Evolutionary conservation across 2,329 filamentous ascomycete species (phyloP), one percentile per base, ranked within the genome.

Genomic region (Alternaria infectoria): DNA sequence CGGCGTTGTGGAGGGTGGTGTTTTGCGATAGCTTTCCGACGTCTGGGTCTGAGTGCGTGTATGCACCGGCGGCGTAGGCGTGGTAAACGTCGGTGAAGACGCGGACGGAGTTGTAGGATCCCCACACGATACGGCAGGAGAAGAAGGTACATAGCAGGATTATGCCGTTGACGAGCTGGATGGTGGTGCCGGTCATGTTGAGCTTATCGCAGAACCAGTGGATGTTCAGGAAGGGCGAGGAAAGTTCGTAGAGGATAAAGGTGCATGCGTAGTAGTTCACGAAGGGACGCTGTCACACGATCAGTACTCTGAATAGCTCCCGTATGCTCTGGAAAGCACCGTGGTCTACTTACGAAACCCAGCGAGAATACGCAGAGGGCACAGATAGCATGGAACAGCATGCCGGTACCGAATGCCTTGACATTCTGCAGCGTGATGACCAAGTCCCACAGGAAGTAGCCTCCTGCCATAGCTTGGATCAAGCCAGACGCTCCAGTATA

Each of bases 151-250:
- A 79, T 56, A 95, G 87, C 4, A 96, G 87, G 60, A 87, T 74
- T 65, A 93, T 84, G 70, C 92, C 92, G 74, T 96, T 96, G 80
- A 92, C 89, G 26, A 94, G 86, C 81, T 96, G 93, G 23, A 88
- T 80, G 57, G 84, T 85, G 19, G 90, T 89, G 36, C 93, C 93
- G 0, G 93, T 96, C 85, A 93, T 89, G 73, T 88, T 86, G 62
- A 95, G 83, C 83, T 96, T 96, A 81, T 96, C 93, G 81, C 91
- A 92, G 83, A 96, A 96, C 93, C 93, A 96, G 83, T 96, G 93
- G 76, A 95, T 87, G 77, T 96, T 96, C 61, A 96, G 86, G 80
- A 96, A 94, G 8, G 92, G 92, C 5, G 90, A 91, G 25, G 91
- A 94, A 43, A 96, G 87, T 80, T 96, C 93, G 87, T 93, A 96